Conservation (phyloP, 1,139 yeast species). For the Ogataea hybrid region DNA sequence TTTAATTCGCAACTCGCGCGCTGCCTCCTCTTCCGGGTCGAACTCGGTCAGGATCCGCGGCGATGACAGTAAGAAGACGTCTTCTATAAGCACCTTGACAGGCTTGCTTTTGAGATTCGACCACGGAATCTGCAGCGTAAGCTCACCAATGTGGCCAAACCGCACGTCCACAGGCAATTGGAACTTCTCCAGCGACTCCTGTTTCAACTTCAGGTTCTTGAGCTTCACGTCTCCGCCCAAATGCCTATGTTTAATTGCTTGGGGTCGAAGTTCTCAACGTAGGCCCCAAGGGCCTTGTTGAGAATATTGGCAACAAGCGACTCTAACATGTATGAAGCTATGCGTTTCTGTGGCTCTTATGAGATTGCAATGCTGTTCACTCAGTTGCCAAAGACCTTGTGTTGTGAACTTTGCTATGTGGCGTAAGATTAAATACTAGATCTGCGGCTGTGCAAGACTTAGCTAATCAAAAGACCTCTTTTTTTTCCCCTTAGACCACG, state of each 20-base stretch:
- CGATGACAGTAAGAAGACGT: slow-evolving; percentile 77
- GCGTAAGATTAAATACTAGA: slow-evolving; percentile 7
- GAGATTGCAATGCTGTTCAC: no score
- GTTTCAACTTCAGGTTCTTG: slow-evolving; percentile 69
- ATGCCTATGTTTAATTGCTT: slow-evolving; percentile 93
- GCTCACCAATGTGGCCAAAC: slow-evolving; percentile 87
- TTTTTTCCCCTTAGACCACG: no score
- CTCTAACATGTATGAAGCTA: slow-evolving; percentile 43
- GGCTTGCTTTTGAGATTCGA: slow-evolving; percentile 91
- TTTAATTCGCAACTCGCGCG: slow-evolving; percentile 67
- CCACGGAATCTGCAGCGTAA: slow-evolving; percentile 95
- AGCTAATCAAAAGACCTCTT: no score
- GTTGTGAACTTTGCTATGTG: slow-evolving; percentile 11
- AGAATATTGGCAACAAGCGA: slow-evolving; percentile 54
- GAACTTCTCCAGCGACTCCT: slow-evolving; percentile 81
- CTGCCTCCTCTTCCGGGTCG: slow-evolving; percentile 66
- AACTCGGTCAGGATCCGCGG: slow-evolving; percentile 60
- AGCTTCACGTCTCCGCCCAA: slow-evolving; percentile 97
- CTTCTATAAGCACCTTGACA: slow-evolving; percentile 85
- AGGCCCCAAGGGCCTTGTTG: slow-evolving; percentile 58
- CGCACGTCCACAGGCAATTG: slow-evolving; percentile 85
- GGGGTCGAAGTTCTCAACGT: slow-evolving; percentile 94
- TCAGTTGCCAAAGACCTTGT: neutral
- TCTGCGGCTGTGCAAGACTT: slow-evolving; percentile 9
- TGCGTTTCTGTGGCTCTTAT: no score